Percentiles rank a stretch among this genome's conserved stretches.
phyloP scores from a whole-genome alignment of 768 basidiomycete genomes.

The Hypsizygus marmoreus region DNA sequence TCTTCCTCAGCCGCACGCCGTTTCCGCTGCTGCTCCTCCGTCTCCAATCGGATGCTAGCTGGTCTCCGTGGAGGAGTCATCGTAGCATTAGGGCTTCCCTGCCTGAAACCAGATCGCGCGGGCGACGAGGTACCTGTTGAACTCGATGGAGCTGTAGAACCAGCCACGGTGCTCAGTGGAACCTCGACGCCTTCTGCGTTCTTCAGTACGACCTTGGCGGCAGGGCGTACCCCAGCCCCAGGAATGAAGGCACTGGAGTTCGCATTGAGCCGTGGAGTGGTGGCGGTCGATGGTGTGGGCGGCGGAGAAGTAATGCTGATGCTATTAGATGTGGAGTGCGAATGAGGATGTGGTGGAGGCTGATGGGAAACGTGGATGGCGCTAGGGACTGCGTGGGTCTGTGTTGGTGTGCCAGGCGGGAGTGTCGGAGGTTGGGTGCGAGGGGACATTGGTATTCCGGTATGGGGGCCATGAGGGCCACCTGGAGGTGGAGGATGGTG shows the following conservation, averaged over 20 bases:
- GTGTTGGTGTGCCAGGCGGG: slow-evolving; percentile 72
- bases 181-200: slow-evolving; percentile 66
- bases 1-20: slow-evolving; percentile 49
- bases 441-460: slow-evolving; percentile 68
- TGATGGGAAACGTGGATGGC: slow-evolving; percentile 46
- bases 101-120: slow-evolving; percentile 31
- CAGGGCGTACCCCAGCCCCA: slow-evolving; percentile 33
- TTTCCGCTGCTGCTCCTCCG: slow-evolving; percentile 45
- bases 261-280: slow-evolving; percentile 56
- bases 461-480: slow-evolving; percentile 47
- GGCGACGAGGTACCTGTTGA: slow-evolving; percentile 41
- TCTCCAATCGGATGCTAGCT: slow-evolving; percentile 64
- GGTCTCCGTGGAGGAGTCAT: slow-evolving; percentile 39
- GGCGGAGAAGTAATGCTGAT: slow-evolving; percentile 63
- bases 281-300: slow-evolving; percentile 61
- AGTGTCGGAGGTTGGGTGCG: slow-evolving; percentile 57
- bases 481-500: slow-evolving; percentile 53
- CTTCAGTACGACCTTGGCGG: slow-evolving; percentile 58
- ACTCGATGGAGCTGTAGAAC: slow-evolving; percentile 41
- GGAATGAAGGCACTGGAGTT: slow-evolving; percentile 73
- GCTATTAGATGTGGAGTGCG: slow-evolving; percentile 46
- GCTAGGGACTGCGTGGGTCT: slow-evolving; percentile 55
- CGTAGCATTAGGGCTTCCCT: slow-evolving; percentile 32
- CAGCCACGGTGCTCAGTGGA: slow-evolving; percentile 55
- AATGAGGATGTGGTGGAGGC: slow-evolving; percentile 48